phyloP scores from a whole-genome alignment of 495 filamentous ascomycete species.

The Lasiosphaeria hispida region DNA sequence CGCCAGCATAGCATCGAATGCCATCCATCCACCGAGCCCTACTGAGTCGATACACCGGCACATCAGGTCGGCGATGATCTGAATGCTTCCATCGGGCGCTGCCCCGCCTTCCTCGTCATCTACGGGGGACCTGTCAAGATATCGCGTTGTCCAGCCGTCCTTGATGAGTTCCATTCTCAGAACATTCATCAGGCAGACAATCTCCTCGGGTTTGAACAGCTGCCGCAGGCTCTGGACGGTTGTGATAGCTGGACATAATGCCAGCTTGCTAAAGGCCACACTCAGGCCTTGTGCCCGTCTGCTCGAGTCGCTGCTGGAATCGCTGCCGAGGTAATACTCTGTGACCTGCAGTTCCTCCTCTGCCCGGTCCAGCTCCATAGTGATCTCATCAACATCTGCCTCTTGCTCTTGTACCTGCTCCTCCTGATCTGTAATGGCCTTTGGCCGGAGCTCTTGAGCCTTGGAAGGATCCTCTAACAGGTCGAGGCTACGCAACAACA shows the following conservation, averaged over 20 bases:
- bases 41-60: conserved; percentile 78
- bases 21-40: conserved; percentile 79
- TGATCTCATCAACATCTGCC: conserved; percentile 38
- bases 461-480: conserved; percentile 41
- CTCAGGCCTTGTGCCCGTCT: conserved; percentile 45
- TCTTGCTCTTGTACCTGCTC: conserved; percentile 26
- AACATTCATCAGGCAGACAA: conserved; percentile 69
- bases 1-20: conserved; percentile 52
- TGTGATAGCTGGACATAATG: conserved; percentile 54
- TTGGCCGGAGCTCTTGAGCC: conserved; percentile 21
- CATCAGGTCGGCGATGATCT: conserved; percentile 63
- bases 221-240: conserved; percentile 63
- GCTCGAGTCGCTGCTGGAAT: conserved; percentile 33
- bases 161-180: conserved; percentile 63
- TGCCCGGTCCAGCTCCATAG: conserved; percentile 45
- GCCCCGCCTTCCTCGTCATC: conserved; percentile 55
- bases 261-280: conserved; percentile 61
- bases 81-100: conserved; percentile 54
- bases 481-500: conserved; percentile 51
- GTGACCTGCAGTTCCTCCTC: conserved; percentile 51
- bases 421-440: neutral
- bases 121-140: conserved; percentile 43
- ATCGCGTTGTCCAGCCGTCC: conserved; percentile 69
- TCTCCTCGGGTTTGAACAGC: conserved; percentile 63
- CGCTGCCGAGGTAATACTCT: conserved; percentile 46